A percentile compares a stretch with the other conserved stretches of the same genome.
These are phyloP conservation scores for Cichorium intybus DNA, from an alignment of 140 eudicot genomes.

Conservation along the genomic window DNA sequence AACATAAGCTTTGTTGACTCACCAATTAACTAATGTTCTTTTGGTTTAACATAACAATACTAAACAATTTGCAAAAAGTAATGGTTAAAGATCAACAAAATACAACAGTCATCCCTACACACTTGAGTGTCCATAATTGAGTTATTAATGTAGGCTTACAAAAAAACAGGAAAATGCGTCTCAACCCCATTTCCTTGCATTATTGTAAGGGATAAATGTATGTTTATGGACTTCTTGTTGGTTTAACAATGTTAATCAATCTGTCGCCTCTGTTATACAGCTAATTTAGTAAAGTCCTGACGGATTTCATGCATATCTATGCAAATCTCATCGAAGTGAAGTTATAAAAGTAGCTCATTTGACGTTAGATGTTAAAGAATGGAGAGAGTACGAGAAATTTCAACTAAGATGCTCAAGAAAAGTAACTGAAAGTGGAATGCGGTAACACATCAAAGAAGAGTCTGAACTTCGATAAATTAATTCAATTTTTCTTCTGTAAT, in stretches of 20 bases:
- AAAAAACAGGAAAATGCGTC: too few relatives aligned
- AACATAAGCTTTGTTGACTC: background rate
- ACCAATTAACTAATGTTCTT: background rate
- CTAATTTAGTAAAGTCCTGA: background rate
- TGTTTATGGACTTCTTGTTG: too few relatives aligned
- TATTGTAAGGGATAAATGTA: too few relatives aligned
- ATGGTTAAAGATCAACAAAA: too few relatives aligned
- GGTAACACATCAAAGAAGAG: background rate
- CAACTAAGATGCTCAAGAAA: background rate
- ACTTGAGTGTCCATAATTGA: background rate
- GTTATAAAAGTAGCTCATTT: background rate
- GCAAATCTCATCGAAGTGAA: background rate
- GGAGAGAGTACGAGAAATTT: background rate
- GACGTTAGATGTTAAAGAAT: background rate
- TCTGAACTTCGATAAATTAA: background rate
- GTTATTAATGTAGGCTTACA: too few relatives aligned
- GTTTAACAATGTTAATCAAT: background rate
- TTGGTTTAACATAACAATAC: background rate
- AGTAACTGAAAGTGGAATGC: background rate
- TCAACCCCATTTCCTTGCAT: too few relatives aligned
- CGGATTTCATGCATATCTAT: background rate
- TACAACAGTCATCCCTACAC: too few relatives aligned
- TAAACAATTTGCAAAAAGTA: background rate
- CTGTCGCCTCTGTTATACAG: background rate
- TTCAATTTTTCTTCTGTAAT: background rate